Conservation (phyloP, 805 yeast genomes). For the Yamadazyma paraphyllophila region DNA sequence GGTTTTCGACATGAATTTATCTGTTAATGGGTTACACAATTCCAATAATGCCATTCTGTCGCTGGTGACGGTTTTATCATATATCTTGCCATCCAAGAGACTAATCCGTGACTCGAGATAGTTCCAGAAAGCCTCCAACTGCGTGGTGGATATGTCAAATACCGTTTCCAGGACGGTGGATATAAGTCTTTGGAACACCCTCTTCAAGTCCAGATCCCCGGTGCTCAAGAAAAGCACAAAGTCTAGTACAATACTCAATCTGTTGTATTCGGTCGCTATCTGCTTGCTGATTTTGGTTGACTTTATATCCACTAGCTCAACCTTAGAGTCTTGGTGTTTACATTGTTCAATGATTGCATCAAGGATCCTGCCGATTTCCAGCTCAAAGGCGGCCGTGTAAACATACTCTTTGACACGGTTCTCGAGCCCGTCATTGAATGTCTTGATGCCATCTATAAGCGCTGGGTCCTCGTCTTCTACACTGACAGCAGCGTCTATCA, state of each 20-base stretch:
- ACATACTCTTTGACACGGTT: neutral
- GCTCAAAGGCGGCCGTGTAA: neutral
- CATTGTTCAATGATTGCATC: neutral
- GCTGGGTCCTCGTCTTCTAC: neutral
- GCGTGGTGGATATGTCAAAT: conserved; percentile 19
- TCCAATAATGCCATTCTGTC: conserved; percentile 41
- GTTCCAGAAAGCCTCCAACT: conserved; percentile 29
- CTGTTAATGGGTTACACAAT: conserved; percentile 39
- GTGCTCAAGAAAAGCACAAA: conserved; percentile 20
- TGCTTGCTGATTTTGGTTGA: neutral
- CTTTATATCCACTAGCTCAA: neutral
- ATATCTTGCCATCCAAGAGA: conserved; percentile 22
- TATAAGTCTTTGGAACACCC: conserved; percentile 24
- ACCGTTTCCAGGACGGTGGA: conserved; percentile 23
- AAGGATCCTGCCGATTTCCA: neutral
- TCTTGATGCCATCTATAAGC: neutral
- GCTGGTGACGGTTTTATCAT: conserved; percentile 24
- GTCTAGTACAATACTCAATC: conserved; percentile 26
- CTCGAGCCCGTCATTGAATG: conserved; percentile 3
- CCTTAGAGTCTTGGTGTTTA: neutral
- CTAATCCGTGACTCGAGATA: conserved; percentile 34
- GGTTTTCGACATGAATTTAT: conserved; percentile 21
- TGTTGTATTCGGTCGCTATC: conserved; percentile 9
- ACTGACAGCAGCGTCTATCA: no score
- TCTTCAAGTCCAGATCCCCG: conserved; percentile 18